Conservation (phyloP, 768 basidiomycete species). For the Agrocybe pediades region DNA sequence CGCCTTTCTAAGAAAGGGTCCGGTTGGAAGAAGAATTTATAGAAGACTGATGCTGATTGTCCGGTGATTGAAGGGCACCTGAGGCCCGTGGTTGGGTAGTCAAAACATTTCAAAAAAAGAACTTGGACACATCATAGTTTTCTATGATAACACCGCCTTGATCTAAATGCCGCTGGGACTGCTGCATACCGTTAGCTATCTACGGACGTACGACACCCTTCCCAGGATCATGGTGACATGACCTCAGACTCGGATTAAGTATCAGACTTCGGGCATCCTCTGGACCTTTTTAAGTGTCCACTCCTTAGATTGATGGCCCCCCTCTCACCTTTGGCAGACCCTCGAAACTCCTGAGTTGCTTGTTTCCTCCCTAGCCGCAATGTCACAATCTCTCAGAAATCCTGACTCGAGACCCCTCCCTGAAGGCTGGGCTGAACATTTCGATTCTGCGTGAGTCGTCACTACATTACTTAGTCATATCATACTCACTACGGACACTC, state of each 20-base stretch:
- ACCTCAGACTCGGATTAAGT: conserved; percentile 1
- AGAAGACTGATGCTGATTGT: too few relatives aligned
- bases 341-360: too few relatives aligned
- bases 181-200: conserved; percentile 1
- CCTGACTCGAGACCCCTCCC: conserved; percentile 22
- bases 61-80: neutral
- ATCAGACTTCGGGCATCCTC: conserved; percentile 7
- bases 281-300: conserved; percentile 7
- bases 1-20: too few relatives aligned
- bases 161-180: neutral
- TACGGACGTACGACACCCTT: conserved; percentile 3
- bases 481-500: neutral
- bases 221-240: conserved; percentile 6
- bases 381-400: conserved; percentile 15
- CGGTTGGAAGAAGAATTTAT: too few relatives aligned
- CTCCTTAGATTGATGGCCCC: conserved; percentile 6
- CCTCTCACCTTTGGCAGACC: conserved; percentile 8
- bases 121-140: neutral
- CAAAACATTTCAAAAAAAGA: neutral
- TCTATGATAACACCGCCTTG: neutral
- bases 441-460: conserved; percentile 24
- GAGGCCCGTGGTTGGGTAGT: too few relatives aligned
- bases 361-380: conserved; percentile 10
- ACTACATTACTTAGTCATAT: neutral
- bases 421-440: conserved; percentile 26